A percentile compares a stretch with the other conserved stretches of the same genome.
These are phyloP conservation scores for Drechslerella dactyloides DNA, from an alignment of 2,329 filamentous ascomycete species.

Conservation along the genomic window DNA sequence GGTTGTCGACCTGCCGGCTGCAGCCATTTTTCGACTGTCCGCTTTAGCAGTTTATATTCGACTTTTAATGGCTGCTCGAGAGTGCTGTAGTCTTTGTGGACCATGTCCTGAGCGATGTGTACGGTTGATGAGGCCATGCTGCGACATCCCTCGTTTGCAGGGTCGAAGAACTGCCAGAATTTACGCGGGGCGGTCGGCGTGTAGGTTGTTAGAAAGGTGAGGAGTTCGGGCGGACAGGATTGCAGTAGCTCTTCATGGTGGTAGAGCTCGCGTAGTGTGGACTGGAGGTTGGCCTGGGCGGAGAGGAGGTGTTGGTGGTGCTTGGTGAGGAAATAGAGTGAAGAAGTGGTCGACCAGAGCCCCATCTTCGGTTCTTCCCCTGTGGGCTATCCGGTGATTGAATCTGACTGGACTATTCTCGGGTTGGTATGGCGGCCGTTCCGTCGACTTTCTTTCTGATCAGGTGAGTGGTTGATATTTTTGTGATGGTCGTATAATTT, in stretches of 20 bases:
- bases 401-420: not conserved
- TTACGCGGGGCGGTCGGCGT: conserved; percentile 29
- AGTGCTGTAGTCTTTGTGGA: conserved; percentile 46
- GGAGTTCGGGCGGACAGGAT: conserved; percentile 26
- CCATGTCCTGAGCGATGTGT: conserved; percentile 40
- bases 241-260: conserved; percentile 50
- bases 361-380: conserved; percentile 30
- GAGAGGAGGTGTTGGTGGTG: conserved; percentile 50
- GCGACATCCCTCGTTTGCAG: conserved; percentile 31
- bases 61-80: conserved; percentile 36
- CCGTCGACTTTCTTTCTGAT: too few relatives aligned
- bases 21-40: conserved; percentile 45
- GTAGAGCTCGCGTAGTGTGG: conserved; percentile 49
- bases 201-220: conserved; percentile 29
- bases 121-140: conserved; percentile 34
- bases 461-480: too few relatives aligned
- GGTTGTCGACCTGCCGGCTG: conserved; percentile 27
- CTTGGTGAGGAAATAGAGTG: conserved; percentile 48
- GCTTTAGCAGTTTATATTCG: conserved; percentile 33
- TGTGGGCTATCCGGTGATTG: not conserved
- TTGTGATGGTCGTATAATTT: not conserved
- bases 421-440: too few relatives aligned
- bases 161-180: conserved; percentile 47
- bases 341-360: conserved; percentile 43
- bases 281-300: conserved; percentile 43